Evolutionary conservation across 2,329 filamentous ascomycete species (phyloP).

Genomic region (Massarina eburnea): DNA sequence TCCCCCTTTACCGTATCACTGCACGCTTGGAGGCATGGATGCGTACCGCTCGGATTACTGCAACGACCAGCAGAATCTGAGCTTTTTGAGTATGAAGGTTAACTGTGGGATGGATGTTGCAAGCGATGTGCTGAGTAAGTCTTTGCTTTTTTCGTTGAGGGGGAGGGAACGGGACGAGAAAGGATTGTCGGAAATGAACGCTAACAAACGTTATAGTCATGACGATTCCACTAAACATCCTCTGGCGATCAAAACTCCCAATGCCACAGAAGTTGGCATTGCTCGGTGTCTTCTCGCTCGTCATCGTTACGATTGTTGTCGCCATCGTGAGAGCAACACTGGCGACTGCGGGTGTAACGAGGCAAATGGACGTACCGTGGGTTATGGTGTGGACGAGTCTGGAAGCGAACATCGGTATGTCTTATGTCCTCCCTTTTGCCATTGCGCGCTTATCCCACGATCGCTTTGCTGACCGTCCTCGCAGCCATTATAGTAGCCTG

Average conservation of each 20-base stretch:
- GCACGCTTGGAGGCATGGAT: constrained; percentile 2
- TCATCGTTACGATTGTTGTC: constrained; percentile 11
- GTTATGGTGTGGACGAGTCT: constrained; percentile 6
- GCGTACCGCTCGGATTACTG: not conserved
- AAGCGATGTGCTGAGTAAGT: constrained; percentile 12
- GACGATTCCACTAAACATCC: constrained; percentile 9
- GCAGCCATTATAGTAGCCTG: constrained; percentile 10
- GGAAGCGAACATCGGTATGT: constrained; percentile 2
- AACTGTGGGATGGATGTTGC: constrained; percentile 11
- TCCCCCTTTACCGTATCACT: constrained; percentile 1
- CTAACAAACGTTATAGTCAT: constrained; percentile 6
- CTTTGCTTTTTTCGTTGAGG: not conserved
- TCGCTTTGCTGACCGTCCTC: not conserved
- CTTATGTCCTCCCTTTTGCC: too few relatives aligned
- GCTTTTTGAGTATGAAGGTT: constrained; percentile 4
- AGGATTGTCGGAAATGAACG: not conserved
- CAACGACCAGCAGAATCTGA: constrained; percentile 3
- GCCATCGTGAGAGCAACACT: constrained; percentile 12
- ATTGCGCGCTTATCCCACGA: not conserved
- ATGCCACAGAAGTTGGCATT: constrained; percentile 7
- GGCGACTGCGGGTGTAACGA: not conserved
- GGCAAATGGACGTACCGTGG: constrained; percentile 9
- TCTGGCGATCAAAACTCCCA: constrained; percentile 7
- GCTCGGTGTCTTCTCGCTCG: constrained; percentile 12
- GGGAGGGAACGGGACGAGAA: not conserved